Percentiles rank a stretch among this genome's conserved stretches.
phyloP scores from a whole-genome alignment of 805 yeast species.

The Barnettozyma vustinii region DNA sequence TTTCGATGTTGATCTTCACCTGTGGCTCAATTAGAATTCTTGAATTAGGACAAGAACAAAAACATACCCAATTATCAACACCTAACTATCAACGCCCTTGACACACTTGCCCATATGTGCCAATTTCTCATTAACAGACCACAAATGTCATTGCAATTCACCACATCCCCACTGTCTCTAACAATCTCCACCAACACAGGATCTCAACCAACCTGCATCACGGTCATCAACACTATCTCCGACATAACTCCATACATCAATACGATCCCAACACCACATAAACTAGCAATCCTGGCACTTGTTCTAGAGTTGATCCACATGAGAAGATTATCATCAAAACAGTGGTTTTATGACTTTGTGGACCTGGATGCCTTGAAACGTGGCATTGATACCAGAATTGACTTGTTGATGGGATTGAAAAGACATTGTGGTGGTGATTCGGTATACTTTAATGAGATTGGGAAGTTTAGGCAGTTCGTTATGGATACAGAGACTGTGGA shows the following conservation, averaged over 20 bases:
- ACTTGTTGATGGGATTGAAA: not conserved
- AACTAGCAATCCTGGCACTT: not conserved
- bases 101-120: constrained; percentile 1
- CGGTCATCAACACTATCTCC: not conserved
- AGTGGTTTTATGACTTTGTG: constrained; percentile 7
- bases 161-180: not conserved
- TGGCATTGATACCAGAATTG: not conserved
- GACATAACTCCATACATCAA: not conserved
- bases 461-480: not conserved
- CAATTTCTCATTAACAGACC: not conserved
- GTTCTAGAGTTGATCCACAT: not conserved
- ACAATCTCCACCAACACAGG: not conserved
- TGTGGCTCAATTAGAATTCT: too few relatives aligned
- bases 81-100: not conserved
- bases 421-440: not conserved
- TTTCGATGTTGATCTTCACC: too few relatives aligned
- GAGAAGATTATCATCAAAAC: not conserved
- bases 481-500: not conserved
- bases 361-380: not conserved
- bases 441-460: not conserved
- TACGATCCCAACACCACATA: not conserved
- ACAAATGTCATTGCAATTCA: too few relatives aligned
- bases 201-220: not conserved
- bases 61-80: not conserved
- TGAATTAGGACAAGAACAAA: too few relatives aligned